Base-by-base conservation (phyloP, 805 yeast species). In the Wickerhamiella galacta region DNA sequence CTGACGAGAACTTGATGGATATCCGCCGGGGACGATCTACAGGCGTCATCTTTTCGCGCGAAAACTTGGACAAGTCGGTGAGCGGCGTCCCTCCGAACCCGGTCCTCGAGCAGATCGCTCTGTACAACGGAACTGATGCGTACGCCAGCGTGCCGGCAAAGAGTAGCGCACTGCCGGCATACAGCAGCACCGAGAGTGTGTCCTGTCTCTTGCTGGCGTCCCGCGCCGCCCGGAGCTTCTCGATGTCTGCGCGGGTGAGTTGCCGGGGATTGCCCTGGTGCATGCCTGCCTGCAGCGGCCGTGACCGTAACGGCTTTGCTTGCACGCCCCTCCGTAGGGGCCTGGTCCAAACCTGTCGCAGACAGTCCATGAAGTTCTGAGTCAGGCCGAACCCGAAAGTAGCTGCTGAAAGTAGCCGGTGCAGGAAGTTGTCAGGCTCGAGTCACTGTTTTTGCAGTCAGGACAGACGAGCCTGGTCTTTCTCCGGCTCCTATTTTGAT, bases 21-120 rank as follows among this genome's bases (percentile, higher is more conserved):
- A 90, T 76, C 48, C 92, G 69, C 45, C 75, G 72, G 38, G 76
- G 76, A 11, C 85, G 74, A 36, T 82, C 85, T 6, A 90, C 90
- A 0, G 98, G 95, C 16, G 78, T 60, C 52, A 90, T 60, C 49
- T 77, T 79, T 50, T 87, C 96, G 16, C 82, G 72, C 1, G 95
- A 80, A 55, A 90, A 80, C 46, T 68, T 72, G 8, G 73, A 53
- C 28, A 63, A 56, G 51, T 90, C 96, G 0, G 95, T 85, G 45
- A 85, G 77, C 8, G 96, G 96, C 6, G 77, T 74, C 26, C 98
- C 98, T 31, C 87, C 95, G 69, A 78, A 90, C 0, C 98, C 98
- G 0, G 95, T 85, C 54, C 92, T 68, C 46, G 85, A 80, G 61
- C 98, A 90, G 20, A 90, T 64, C 6, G 85, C 82, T 43, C 95